Percentiles rank a stretch among this genome's conserved stretches.
phyloP scores from a whole-genome alignment of 495 filamentous ascomycete species.

The Mytilinidion resinicola region DNA sequence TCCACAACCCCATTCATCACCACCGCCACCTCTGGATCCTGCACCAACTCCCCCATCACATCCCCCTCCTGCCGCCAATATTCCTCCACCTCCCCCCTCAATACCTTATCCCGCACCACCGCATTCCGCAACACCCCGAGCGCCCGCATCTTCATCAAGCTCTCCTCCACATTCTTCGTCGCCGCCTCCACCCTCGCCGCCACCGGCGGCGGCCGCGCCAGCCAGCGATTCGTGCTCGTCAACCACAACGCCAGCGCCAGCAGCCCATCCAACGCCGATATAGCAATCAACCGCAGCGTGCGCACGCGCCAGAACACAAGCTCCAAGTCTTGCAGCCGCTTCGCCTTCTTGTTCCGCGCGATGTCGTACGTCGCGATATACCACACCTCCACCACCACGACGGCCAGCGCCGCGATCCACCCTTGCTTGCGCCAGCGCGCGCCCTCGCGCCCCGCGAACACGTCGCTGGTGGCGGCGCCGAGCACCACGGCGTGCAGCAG shows the following conservation, averaged over 20 bases:
- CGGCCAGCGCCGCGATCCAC: conserved; percentile 52
- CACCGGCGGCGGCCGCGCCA: conserved; percentile 47
- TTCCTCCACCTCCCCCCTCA: conserved; percentile 48
- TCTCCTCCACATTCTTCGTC: conserved; percentile 40
- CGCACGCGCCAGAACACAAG: conserved; percentile 64
- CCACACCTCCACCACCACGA: conserved; percentile 62
- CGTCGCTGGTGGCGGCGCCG: conserved; percentile 55
- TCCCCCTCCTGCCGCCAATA: conserved; percentile 51
- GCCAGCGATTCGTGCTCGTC: conserved; percentile 66
- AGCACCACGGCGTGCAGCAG: conserved; percentile 65
- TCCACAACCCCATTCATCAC: conserved; percentile 46
- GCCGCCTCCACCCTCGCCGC: conserved; percentile 44
- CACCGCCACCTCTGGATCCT: conserved; percentile 52
- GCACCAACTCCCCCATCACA: conserved; percentile 35
- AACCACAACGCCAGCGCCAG: conserved; percentile 62
- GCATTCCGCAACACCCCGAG: conserved; percentile 52
- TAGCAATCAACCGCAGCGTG: conserved; percentile 49
- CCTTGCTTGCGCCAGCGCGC: conserved; percentile 63
- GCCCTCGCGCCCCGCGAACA: conserved; percentile 51
- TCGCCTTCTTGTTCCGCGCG: conserved; percentile 50
- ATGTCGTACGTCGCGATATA: conserved; percentile 55
- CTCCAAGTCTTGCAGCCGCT: conserved; percentile 52
- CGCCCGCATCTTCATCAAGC: conserved; percentile 47
- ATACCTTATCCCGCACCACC: conserved; percentile 48
- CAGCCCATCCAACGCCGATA: conserved; percentile 56